Evolutionary conservation across 192 early-diverging fungal species (phyloP).

Genomic region (Backusella mclennaniae): DNA sequence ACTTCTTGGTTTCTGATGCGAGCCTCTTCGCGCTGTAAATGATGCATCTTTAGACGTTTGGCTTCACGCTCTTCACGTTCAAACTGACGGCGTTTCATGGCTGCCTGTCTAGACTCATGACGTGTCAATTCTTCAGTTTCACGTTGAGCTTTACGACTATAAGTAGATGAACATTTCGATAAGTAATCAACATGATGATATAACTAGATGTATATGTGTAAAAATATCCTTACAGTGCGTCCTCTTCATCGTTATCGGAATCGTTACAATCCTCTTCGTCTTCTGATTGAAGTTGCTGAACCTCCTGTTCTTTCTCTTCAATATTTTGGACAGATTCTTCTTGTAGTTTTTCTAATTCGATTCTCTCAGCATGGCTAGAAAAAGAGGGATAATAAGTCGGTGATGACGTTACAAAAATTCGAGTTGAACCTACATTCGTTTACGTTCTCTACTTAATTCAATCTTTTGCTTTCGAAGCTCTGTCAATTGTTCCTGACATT

Average conservation of each 20-base stretch:
- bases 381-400: neutral
- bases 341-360: slow-evolving; percentile 38
- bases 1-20: slow-evolving; percentile 40
- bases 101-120: slow-evolving; percentile 45
- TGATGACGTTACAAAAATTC: neutral
- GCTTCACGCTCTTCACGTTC: slow-evolving; percentile 49
- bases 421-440: slow-evolving; percentile 54
- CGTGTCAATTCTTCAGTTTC: slow-evolving; percentile 22
- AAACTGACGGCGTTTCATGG: slow-evolving; percentile 42
- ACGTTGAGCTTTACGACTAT: slow-evolving; percentile 17
- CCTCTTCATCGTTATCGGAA: slow-evolving; percentile 34
- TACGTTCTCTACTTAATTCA: slow-evolving; percentile 65
- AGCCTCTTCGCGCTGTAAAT: slow-evolving; percentile 41
- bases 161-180: neutral
- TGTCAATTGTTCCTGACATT: slow-evolving; percentile 64
- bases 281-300: neutral
- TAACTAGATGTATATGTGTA: neutral
- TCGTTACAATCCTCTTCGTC: slow-evolving; percentile 23
- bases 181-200: neutral
- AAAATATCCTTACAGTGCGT: slow-evolving; percentile 8
- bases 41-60: slow-evolving; percentile 40
- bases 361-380: slow-evolving; percentile 34
- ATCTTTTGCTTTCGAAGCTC: slow-evolving; percentile 76
- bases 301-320: neutral
- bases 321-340: slow-evolving; percentile 11